Evolutionary conservation across 495 filamentous ascomycete species (phyloP), one percentile per base, ranked within the genome.

Genomic region (Penicillium simplicissimum): DNA sequence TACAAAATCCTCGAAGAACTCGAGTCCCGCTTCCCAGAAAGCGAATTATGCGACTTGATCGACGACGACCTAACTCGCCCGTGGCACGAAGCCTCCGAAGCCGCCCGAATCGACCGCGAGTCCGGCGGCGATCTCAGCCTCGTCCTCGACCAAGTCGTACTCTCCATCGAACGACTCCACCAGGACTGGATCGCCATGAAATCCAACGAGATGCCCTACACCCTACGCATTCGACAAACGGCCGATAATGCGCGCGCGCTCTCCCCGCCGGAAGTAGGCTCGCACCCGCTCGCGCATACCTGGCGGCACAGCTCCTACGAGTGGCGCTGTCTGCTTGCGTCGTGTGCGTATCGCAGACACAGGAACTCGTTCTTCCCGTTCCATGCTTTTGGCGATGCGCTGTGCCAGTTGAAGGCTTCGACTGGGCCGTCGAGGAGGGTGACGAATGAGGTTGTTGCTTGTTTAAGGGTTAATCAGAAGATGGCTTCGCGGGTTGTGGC

Each of bases 331-430:
- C 59, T 92, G 9, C 81, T 88, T 60, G 90, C 90, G 1, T 90
- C 88, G 4, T 77, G 74, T 2, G 72, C 80, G 3, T 92, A 90
- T 66, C 73, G 74, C 40, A 60, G 68, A 42, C 78, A 74, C 48
- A 76, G 80, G 49, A 58, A 61, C 0, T 72, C 62, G 1, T 76
- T 56, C 10, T 84, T 90, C 51, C 75, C 81, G 13, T 90, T 90
- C 78, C 78, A 84, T 55, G 85, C 90, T 40, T 87, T 87, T 10
- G 89, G 88, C 0, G 78, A 78, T 15, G 82, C 86, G 59, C 72
- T 93, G 0, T 85, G 83, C 7, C 75, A 80, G 34, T 79, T 93
- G 15, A 94, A 93, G 67, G 81, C 85, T 0, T 64, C 63, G 8
- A 66, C 55, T 11, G 49, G 59, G 38, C 60, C 73, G 8, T 69